phyloP scores from a whole-genome alignment of 768 basidiomycete species.

The Suillus ampliporus region DNA sequence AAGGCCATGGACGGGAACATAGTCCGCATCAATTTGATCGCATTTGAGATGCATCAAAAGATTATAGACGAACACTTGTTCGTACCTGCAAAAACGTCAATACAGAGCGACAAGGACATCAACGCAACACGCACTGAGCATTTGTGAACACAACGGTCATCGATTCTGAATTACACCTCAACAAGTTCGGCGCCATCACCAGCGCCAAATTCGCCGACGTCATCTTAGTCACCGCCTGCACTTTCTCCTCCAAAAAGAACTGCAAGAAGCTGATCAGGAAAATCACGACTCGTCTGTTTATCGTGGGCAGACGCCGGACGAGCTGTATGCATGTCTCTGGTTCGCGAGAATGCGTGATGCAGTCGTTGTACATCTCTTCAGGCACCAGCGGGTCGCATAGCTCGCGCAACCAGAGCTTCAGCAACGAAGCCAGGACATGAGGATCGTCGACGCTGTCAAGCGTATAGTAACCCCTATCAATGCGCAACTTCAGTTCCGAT shows the following conservation, averaged over 20 bases:
- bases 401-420: constrained; percentile 95
- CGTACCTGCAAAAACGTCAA: constrained; percentile 59
- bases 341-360: constrained; percentile 70
- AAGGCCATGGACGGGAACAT: constrained; percentile 78
- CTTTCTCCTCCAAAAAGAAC: constrained; percentile 81
- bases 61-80: constrained; percentile 88
- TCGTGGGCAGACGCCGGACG: constrained; percentile 78
- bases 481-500: constrained; percentile 85
- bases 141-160: constrained; percentile 91
- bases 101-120: neutral
- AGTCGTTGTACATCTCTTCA: constrained; percentile 90
- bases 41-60: constrained; percentile 82
- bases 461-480: constrained; percentile 91
- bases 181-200: constrained; percentile 90
- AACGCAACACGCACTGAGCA: constrained; percentile 67
- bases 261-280: constrained; percentile 93
- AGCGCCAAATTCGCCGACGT: constrained; percentile 86
- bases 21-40: constrained; percentile 74
- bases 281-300: constrained; percentile 84
- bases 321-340: constrained; percentile 75
- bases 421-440: constrained; percentile 84
- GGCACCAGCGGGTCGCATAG: constrained; percentile 92
- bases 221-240: constrained; percentile 83
- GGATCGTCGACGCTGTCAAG: constrained; percentile 91
- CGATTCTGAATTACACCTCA: constrained; percentile 87